Evolutionary conservation across 2,329 filamentous ascomycete genomes (phyloP).

Genomic region (Arthrobotrys iridis): DNA sequence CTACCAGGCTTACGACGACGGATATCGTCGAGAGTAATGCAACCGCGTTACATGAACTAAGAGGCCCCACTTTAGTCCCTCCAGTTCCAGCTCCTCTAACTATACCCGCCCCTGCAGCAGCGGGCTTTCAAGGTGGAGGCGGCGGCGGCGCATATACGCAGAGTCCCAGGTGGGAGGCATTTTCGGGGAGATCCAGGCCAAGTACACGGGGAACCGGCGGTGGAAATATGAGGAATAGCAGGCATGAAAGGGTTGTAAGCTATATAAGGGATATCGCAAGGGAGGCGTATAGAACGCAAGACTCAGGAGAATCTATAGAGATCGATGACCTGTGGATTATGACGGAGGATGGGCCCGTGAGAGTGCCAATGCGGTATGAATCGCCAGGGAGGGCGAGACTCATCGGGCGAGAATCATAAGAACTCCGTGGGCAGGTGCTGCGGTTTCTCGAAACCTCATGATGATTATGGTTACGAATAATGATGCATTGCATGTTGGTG

Average conservation of each 20-base stretch:
- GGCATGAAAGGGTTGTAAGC: constrained; percentile 4
- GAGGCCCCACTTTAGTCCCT: not conserved
- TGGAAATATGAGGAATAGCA: constrained; percentile 10
- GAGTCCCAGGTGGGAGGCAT: not conserved
- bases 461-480: not conserved
- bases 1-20: constrained; percentile 33
- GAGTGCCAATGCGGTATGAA: constrained; percentile 28
- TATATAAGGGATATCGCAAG: constrained; percentile 31
- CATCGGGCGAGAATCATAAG: no score
- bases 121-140: no score
- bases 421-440: no score
- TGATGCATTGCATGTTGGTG: not conserved
- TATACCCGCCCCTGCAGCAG: not conserved
- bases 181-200: not conserved
- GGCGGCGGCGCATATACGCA: not conserved
- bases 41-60: constrained; percentile 17
- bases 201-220: not conserved
- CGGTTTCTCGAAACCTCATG: no score
- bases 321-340: constrained; percentile 37
- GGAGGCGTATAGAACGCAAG: not conserved
- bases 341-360: constrained; percentile 37
- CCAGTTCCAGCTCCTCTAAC: not conserved
- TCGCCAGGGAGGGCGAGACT: not conserved
- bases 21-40: not conserved
- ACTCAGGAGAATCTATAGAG: not conserved